Evolutionary conservation across 768 basidiomycete genomes (phyloP).

Genomic region (Tephrocybe sp.): DNA sequence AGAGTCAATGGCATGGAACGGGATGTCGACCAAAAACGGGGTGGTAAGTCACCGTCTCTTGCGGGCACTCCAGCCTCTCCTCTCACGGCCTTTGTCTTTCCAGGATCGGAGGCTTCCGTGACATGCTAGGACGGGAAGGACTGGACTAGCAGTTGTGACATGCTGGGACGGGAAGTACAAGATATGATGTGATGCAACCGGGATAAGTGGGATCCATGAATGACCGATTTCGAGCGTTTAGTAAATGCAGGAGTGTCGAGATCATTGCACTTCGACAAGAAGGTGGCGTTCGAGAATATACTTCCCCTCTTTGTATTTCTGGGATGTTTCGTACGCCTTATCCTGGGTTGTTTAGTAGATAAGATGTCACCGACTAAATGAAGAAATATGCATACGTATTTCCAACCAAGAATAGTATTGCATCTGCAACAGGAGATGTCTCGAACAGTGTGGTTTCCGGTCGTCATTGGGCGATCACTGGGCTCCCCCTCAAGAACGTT

Average conservation of each 20-base stretch:
- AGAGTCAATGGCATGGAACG: slow-evolving; percentile 9
- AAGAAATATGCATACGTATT: slow-evolving; percentile 74
- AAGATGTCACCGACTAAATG: slow-evolving; percentile 5
- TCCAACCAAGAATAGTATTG: slow-evolving; percentile 87
- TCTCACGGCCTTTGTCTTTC: background rate
- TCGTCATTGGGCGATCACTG: slow-evolving; percentile 94
- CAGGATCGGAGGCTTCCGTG: slow-evolving; percentile 16
- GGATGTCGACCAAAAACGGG: slow-evolving; percentile 6
- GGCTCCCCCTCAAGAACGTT: slow-evolving; percentile 90
- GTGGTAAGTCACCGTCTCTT: background rate
- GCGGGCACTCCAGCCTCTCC: slow-evolving; percentile 11
- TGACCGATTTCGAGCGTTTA: background rate
- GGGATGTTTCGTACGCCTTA: slow-evolving; percentile 82
- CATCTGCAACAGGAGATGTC: slow-evolving; percentile 96
- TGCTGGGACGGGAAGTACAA: background rate
- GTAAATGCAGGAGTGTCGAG: background rate
- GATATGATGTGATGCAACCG: slow-evolving; percentile 19
- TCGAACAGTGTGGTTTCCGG: slow-evolving; percentile 93
- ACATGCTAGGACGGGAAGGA: slow-evolving; percentile 18
- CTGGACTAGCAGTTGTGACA: no score
- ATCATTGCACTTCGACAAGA: slow-evolving; percentile 81
- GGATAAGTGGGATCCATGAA: slow-evolving; percentile 1
- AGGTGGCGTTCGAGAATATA: slow-evolving; percentile 95
- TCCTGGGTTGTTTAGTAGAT: slow-evolving; percentile 56
- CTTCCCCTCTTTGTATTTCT: slow-evolving; percentile 99